A percentile compares a stretch with the other conserved stretches of the same genome.
phyloP scores from a whole-genome alignment of 208 protist species.

The Eutreptiella sp. region DNA sequence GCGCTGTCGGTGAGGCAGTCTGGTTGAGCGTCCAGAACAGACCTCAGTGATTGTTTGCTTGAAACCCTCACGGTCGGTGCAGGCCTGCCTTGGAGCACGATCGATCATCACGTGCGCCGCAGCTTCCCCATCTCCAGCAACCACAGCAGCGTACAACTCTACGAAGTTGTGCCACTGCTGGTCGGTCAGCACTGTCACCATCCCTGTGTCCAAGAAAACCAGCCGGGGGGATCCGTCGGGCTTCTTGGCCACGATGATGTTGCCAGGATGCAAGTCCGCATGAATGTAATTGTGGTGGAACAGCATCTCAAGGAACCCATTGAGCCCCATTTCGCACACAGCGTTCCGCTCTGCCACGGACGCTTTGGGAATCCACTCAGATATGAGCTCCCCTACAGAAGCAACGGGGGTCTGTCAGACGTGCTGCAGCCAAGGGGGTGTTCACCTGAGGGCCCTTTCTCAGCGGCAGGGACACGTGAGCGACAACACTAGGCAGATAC shows the following conservation, averaged over 20 bases:
- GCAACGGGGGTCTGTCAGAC: too few species aligned
- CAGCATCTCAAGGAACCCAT: constrained; percentile 88
- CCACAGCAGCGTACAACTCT: constrained; percentile 77
- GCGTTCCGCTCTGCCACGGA: neutral
- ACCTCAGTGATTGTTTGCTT: too few species aligned
- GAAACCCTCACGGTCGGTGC: constrained; percentile 53
- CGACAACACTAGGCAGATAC: too few species aligned
- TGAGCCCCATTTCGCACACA: constrained; percentile 64
- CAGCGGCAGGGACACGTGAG: too few species aligned
- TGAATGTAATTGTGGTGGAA: constrained; percentile 89
- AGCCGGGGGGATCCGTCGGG: constrained; percentile 43
- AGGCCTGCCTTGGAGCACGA: constrained; percentile 44
- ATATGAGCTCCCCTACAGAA: too few species aligned
- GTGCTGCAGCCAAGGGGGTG: too few species aligned
- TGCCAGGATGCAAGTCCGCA: constrained; percentile 85
- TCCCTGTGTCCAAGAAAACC: constrained; percentile 75
- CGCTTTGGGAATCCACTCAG: too few species aligned
- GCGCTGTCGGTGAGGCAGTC: too few species aligned
- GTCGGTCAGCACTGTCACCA: constrained; percentile 70
- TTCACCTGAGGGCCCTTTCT: too few species aligned
- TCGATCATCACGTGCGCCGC: constrained; percentile 82
- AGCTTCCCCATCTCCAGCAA: constrained; percentile 66
- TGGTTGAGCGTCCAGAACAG: too few species aligned
- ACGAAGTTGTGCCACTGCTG: constrained; percentile 81
- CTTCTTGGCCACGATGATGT: constrained; percentile 55